phyloP scores from a whole-genome alignment of 441 rosid genomes.

The Pelargonium myrrhifolium region DNA sequence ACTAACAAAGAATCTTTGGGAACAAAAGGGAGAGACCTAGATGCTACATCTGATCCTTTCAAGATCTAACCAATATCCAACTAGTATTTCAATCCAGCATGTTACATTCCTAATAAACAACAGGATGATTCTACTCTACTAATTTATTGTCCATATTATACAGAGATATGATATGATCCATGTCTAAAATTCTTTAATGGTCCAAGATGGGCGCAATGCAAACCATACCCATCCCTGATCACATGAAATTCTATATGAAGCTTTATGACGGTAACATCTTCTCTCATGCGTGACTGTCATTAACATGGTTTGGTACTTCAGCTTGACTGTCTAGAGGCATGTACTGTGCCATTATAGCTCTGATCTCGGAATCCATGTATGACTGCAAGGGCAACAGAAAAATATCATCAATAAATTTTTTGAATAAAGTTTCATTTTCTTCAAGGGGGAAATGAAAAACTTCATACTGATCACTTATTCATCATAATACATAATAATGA shows the following conservation, averaged over 20 bases:
- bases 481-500: background rate
- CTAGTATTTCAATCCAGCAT: conserved; percentile 17
- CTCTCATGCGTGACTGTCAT: conserved; percentile 49
- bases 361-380: conserved; percentile 99
- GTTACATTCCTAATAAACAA: conserved; percentile 20
- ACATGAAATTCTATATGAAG: conserved; percentile 8
- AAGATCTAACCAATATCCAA: background rate
- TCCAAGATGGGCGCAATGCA: conserved; percentile 1
- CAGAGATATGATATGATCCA: conserved; percentile 19
- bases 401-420: background rate
- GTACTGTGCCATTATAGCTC: conserved; percentile 99
- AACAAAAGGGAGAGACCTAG: conserved; percentile 13
- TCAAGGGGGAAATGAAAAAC: too few relatives aligned
- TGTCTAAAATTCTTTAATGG: conserved; percentile 18
- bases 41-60: conserved; percentile 25
- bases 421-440: background rate
- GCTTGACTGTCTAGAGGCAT: conserved; percentile 96
- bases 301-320: conserved; percentile 61
- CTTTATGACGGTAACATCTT: background rate
- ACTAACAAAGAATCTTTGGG: background rate
- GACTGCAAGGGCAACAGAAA: conserved; percentile 40
- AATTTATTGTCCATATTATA: conserved; percentile 30
- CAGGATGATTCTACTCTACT: conserved; percentile 20
- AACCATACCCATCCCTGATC: conserved; percentile 12
- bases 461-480: background rate